Conservation (phyloP, 140 eudicot species). For the Anethum foeniculum region DNA sequence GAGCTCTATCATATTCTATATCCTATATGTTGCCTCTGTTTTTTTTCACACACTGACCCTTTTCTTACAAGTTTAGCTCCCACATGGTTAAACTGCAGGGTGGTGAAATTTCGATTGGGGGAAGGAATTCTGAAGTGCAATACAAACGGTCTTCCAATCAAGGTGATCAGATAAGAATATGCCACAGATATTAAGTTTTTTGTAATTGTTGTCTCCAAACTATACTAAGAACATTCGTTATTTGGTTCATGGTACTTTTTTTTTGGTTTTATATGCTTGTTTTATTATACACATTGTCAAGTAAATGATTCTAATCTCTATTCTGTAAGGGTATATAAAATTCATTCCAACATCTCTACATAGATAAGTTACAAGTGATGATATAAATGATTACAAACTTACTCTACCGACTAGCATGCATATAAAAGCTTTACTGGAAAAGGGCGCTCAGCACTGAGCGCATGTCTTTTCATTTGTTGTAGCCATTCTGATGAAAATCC, state of each 20-base stretch:
- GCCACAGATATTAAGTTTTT: too few relatives aligned
- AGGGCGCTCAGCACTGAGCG: neutral
- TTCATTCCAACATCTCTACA: neutral
- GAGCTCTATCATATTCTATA: neutral
- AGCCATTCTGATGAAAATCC: neutral
- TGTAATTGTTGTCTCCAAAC: neutral
- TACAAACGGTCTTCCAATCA: constrained; percentile 1
- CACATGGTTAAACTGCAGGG: neutral
- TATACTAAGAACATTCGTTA: neutral
- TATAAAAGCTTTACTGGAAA: neutral
- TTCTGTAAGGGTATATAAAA: neutral
- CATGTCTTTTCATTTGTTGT: neutral
- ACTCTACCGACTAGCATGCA: neutral
- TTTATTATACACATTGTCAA: neutral
- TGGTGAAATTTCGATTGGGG: neutral
- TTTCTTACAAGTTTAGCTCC: neutral
- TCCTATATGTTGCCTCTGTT: neutral
- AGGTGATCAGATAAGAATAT: neutral
- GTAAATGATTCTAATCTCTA: neutral
- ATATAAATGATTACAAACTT: neutral
- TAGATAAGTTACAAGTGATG: neutral
- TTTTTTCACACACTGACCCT: neutral
- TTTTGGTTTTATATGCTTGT: neutral
- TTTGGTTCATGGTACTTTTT: neutral
- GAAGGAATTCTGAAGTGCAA: neutral